phyloP scores from a whole-genome alignment of 2,329 filamentous ascomycete species.

The Talaromyces sp. region DNA sequence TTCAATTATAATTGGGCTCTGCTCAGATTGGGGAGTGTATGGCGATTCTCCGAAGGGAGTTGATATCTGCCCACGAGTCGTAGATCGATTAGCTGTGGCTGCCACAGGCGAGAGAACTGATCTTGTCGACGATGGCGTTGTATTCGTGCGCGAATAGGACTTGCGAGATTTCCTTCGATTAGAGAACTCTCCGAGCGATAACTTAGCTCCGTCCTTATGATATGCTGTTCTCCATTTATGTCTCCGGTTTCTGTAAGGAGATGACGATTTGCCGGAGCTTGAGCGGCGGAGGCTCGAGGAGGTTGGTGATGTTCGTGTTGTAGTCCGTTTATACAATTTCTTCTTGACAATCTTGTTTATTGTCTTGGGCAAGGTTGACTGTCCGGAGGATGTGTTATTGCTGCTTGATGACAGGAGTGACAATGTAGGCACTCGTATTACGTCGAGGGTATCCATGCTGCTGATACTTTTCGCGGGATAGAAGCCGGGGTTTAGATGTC shows the following conservation, averaged over 20 bases:
- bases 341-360: neutral
- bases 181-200: neutral
- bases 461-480: neutral
- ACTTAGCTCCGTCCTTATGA: neutral
- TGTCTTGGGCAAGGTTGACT: neutral
- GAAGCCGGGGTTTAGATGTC: neutral
- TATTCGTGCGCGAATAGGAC: too few relatives aligned
- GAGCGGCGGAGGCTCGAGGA: neutral
- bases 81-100: neutral
- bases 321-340: neutral
- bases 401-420: neutral
- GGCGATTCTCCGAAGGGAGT: neutral
- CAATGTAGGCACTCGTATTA: neutral
- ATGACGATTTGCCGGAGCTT: neutral
- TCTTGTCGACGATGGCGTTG: neutral
- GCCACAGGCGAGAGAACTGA: neutral
- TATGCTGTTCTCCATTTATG: neutral
- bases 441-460: conserved; percentile 2
- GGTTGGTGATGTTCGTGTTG: neutral
- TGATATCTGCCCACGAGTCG: neutral
- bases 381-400: neutral
- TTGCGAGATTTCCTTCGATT: neutral
- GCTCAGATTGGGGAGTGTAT: neutral
- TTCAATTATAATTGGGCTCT: neutral
- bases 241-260: neutral